phyloP scores from a whole-genome alignment of 106 monocot genomes.

The Apostasia ramifera region DNA sequence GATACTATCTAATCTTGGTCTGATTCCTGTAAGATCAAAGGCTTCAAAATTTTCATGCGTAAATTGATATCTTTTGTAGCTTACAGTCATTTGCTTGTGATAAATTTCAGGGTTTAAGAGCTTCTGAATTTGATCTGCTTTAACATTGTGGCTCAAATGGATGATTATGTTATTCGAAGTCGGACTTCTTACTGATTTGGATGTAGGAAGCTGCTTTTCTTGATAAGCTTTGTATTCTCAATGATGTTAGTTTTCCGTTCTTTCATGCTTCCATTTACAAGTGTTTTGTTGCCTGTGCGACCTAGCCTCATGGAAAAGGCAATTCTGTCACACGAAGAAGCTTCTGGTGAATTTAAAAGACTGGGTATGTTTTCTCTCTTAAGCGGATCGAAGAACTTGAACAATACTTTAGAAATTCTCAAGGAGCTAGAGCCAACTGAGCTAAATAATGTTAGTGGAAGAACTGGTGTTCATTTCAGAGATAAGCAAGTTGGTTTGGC shows the following conservation, averaged over 20 bases:
- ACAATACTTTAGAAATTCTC: background rate
- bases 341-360: background rate
- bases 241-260: conserved; percentile 25
- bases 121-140: background rate
- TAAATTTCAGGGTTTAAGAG: background rate
- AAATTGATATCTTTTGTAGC: background rate
- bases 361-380: conserved; percentile 11
- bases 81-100: background rate
- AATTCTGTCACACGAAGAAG: background rate
- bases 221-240: conserved; percentile 28
- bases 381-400: conserved; percentile 5
- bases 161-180: background rate
- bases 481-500: background rate
- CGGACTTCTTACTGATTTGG: background rate
- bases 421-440: background rate
- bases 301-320: conserved; percentile 3
- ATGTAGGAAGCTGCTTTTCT: conserved; percentile 21
- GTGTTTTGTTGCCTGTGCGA: conserved; percentile 11
- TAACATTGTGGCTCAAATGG: background rate
- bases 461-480: background rate
- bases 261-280: conserved; percentile 26
- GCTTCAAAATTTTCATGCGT: background rate
- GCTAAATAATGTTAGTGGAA: background rate
- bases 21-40: too few relatives aligned
- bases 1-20: too few relatives aligned